Evolutionary conservation across 345 rosid species (phyloP).

Genomic region (Geranium brycei): DNA sequence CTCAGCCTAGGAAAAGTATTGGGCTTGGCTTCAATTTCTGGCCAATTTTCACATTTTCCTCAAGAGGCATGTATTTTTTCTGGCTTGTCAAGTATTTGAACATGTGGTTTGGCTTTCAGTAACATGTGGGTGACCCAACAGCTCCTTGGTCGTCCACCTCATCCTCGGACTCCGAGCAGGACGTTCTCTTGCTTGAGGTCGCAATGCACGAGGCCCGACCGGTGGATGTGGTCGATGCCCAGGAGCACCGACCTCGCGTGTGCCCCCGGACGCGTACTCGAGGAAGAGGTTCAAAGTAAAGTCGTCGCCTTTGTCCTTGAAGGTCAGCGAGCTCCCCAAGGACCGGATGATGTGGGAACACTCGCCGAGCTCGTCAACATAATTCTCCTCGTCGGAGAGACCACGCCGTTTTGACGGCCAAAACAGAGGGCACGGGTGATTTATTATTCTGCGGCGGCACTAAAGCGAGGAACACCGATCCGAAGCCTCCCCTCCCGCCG

Average conservation of each 20-base stretch:
- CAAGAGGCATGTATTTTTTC: too few relatives aligned
- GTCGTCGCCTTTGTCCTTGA: not conserved
- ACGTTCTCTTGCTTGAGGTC: too few relatives aligned
- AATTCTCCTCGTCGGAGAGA: not conserved
- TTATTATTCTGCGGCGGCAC: not conserved
- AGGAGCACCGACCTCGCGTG: constrained; percentile 1
- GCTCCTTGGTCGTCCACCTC: not conserved
- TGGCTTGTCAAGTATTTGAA: too few relatives aligned
- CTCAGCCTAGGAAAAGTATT: too few relatives aligned
- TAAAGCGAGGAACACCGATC: not conserved
- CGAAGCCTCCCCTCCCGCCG: not conserved
- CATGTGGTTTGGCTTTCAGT: too few relatives aligned
- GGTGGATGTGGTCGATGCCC: constrained; percentile 5
- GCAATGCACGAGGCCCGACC: constrained; percentile 1
- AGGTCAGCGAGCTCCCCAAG: constrained; percentile 3
- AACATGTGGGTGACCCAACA: constrained; percentile 1
- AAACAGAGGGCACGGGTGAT: not conserved
- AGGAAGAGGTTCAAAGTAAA: not conserved
- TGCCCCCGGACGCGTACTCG: not conserved
- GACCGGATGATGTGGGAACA: constrained; percentile 2
- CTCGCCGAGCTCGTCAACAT: not conserved
- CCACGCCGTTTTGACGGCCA: constrained; percentile 4
- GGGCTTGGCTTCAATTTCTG: too few relatives aligned
- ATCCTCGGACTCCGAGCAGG: not conserved
- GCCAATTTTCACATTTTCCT: too few relatives aligned